These are phyloP conservation scores for Exophiala sideris DNA, from an alignment of 2,329 filamentous ascomycete genomes.

Conservation along the genomic window DNA sequence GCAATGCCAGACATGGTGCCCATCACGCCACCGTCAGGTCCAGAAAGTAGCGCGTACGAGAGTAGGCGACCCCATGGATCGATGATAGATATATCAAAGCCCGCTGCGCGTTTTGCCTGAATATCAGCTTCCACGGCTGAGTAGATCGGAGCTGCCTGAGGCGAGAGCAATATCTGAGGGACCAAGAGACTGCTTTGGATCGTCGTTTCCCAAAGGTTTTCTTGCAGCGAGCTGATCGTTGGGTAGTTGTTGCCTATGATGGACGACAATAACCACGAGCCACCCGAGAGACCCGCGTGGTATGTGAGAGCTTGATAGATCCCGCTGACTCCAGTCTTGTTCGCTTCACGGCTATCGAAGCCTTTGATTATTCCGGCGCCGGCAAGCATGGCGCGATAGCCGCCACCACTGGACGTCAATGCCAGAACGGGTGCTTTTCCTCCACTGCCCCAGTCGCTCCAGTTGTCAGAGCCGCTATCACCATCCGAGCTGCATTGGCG, in stretches of 20 bases:
- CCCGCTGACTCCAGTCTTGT: slow-evolving; percentile 38
- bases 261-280: slow-evolving; percentile 46
- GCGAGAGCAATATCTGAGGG: slow-evolving; percentile 33
- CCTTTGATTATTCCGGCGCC: slow-evolving; percentile 42
- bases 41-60: slow-evolving; percentile 40
- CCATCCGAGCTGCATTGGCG: slow-evolving; percentile 1
- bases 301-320: slow-evolving; percentile 48
- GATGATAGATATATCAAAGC: slow-evolving; percentile 39
- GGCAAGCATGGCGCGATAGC: slow-evolving; percentile 40
- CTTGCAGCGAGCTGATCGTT: slow-evolving; percentile 40
- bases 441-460: background rate
- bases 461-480: background rate
- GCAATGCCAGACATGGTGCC: slow-evolving; percentile 36
- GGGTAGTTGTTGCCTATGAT: slow-evolving; percentile 48
- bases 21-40: slow-evolving; percentile 33
- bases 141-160: slow-evolving; percentile 25
- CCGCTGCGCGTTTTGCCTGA: slow-evolving; percentile 36
- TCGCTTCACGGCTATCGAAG: slow-evolving; percentile 42
- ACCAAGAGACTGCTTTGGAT: slow-evolving; percentile 39
- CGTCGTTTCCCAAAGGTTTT: slow-evolving; percentile 40
- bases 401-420: slow-evolving; percentile 44
- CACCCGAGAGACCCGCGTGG: slow-evolving; percentile 45
- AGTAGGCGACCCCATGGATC: slow-evolving; percentile 43
- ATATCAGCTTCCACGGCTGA: slow-evolving; percentile 35
- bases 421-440: slow-evolving; percentile 39